A percentile compares a stretch with the other conserved stretches of the same genome.
Evolutionary conservation across 805 yeast species (phyloP).

Genomic region (Candida cerambycidarum): DNA sequence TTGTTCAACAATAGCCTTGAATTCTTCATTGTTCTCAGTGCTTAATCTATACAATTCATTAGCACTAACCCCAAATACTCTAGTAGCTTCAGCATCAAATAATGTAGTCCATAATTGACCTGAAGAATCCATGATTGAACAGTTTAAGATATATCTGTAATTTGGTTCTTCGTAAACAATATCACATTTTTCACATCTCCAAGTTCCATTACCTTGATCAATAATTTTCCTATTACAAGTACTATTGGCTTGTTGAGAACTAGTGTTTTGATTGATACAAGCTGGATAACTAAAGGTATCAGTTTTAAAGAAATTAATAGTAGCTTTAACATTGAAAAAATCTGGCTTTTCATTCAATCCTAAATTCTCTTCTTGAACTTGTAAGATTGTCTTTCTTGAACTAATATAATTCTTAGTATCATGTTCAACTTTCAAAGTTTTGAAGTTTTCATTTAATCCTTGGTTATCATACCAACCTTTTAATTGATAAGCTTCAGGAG

Average conservation of each 20-base stretch:
- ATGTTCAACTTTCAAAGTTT: slow-evolving; percentile 56
- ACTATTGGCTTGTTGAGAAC: slow-evolving; percentile 17
- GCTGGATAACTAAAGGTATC: slow-evolving; percentile 90
- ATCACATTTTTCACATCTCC: slow-evolving; percentile 95
- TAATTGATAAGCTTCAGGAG: slow-evolving; percentile 79
- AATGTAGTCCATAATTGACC: slow-evolving; percentile 85
- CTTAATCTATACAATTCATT: slow-evolving; percentile 55
- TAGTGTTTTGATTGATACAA: slow-evolving; percentile 54
- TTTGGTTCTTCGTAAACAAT: slow-evolving; percentile 64
- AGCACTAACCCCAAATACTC: slow-evolving; percentile 62
- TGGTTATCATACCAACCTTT: slow-evolving; percentile 94
- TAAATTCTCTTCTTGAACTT: slow-evolving; percentile 63
- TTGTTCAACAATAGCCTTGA: slow-evolving; percentile 45
- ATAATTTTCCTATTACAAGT: slow-evolving; percentile 80
- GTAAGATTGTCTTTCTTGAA: slow-evolving; percentile 64
- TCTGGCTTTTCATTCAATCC: slow-evolving; percentile 81
- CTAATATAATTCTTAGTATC: slow-evolving; percentile 42
- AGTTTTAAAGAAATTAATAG: slow-evolving; percentile 65
- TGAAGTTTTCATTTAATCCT: slow-evolving; percentile 65
- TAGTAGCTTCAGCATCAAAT: slow-evolving; percentile 81
- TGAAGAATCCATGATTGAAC: slow-evolving; percentile 74
- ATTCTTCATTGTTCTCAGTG: slow-evolving; percentile 44
- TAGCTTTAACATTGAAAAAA: slow-evolving; percentile 72
- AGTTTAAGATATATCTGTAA: slow-evolving; percentile 77
- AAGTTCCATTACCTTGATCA: slow-evolving; percentile 65